Base-by-base conservation (phyloP, 768 basidiomycete species). In the Hortiboletus flavorubellus region DNA sequence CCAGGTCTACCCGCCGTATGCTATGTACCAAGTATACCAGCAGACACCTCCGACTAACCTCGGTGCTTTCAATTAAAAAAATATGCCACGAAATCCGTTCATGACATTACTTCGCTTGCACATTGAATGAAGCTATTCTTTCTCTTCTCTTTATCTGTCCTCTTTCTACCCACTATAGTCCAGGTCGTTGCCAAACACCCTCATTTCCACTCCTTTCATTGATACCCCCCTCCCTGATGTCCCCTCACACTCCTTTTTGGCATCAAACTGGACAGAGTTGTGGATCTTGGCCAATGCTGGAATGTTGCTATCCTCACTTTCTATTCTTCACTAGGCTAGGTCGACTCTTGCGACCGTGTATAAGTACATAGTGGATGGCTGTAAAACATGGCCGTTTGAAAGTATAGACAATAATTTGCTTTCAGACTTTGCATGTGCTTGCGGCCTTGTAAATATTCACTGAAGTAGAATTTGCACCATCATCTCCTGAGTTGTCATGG, bases 21-120 rank as follows among this genome's bases (percentile, higher is more conserved):
- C 68, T 37, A 85, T 91, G 87, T 90, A 90, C 68, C 86, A 86
- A 73, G 77, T 87, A 68, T 91, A 91, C 72, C 87, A 87, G 70
- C 86, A 88, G 73, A 85, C 81, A 61, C 82, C 85, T 21, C 81
- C 82, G 60, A 86, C 87, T 72, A 73, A 72, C 55, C 87, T 91
- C 84, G 88, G 89, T 65, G 68, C 86, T 49, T 92, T 85, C 80
- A 85, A 85, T 60, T 86, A 76, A 85, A 67, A 67, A 63, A 50
- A 12, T 42, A 34, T 30, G 56, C 53, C 48, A 73, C 70, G 72
- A 73, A 67, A 53, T 38, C 64, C 56, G 60, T 61, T 77, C 68
- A 82, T 63, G 81, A 82, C 73, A 64, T 64, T 64, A 64, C 70
- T 74, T 65, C 59, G 54, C 58, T 56, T 64, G 54, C 69, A 60